Conservation (phyloP, 1,284 basidiomycete genomes). For the Somion occarium region DNA sequence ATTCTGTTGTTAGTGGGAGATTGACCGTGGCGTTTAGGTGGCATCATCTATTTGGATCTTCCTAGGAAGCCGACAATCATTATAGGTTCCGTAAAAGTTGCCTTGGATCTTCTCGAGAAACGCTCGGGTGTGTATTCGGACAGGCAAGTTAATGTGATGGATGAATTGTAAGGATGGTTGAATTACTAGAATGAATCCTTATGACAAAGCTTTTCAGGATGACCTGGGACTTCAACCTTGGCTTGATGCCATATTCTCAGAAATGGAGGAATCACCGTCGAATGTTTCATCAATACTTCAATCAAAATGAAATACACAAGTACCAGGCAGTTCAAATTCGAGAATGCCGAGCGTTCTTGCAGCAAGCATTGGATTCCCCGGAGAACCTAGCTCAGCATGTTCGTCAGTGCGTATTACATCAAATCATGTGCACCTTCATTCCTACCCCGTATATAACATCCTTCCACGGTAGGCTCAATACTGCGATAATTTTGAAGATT, state of each 20-base stretch:
- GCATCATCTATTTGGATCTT: conserved; percentile 14
- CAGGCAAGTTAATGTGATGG: conserved; percentile 8
- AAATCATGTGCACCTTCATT: not conserved
- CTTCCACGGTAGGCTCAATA: not conserved
- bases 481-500: conserved; percentile 6
- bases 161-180: conserved; percentile 6
- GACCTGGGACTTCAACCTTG: conserved; percentile 25
- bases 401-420: conserved; percentile 18
- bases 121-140: conserved; percentile 16
- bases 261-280: conserved; percentile 25
- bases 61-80: conserved; percentile 12
- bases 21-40: not conserved
- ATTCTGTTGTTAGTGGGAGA: not conserved
- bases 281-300: conserved; percentile 19
- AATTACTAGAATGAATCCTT: not conserved
- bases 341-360: conserved; percentile 17
- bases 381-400: conserved; percentile 13
- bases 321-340: conserved; percentile 15
- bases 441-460: not conserved
- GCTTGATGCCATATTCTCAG: conserved; percentile 25
- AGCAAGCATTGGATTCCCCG: conserved; percentile 15
- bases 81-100: conserved; percentile 9
- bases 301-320: conserved; percentile 6
- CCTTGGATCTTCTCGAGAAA: conserved; percentile 15
- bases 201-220: conserved; percentile 1